These are phyloP conservation scores for Rhizopogon rudus DNA, from an alignment of 768 basidiomycete species.

Conservation along the genomic window DNA sequence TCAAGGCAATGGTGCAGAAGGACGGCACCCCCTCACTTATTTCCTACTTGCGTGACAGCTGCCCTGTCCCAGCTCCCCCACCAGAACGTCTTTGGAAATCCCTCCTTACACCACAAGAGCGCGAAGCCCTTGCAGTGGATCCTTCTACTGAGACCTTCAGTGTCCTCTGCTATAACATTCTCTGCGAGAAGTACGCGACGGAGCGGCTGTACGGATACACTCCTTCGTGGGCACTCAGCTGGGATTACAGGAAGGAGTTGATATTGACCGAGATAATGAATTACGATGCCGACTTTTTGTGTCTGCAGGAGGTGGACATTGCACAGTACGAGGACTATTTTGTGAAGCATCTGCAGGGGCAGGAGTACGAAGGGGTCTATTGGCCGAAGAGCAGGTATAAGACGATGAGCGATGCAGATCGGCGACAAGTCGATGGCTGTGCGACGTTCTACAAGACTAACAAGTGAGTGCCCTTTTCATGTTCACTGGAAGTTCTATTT, in stretches of 20 bases:
- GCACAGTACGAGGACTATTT: constrained; percentile 93
- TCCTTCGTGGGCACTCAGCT: constrained; percentile 92
- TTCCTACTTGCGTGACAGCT: constrained; percentile 88
- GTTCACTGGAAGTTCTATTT: not conserved
- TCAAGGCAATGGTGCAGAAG: constrained; percentile 84
- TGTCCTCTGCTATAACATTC: constrained; percentile 88
- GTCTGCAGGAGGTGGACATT: constrained; percentile 93
- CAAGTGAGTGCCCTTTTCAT: constrained; percentile 52
- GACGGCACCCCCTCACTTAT: constrained; percentile 92
- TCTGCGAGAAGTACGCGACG: constrained; percentile 89
- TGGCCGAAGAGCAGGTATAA: constrained; percentile 91
- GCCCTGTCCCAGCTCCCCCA: constrained; percentile 75
- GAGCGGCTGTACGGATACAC: constrained; percentile 92
- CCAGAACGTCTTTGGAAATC: constrained; percentile 77
- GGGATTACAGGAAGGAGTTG: constrained; percentile 88
- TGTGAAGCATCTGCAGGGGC: constrained; percentile 58
- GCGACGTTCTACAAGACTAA: constrained; percentile 91
- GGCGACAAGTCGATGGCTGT: constrained; percentile 90
- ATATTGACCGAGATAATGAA: constrained; percentile 82
- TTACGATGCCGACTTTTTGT: constrained; percentile 84
- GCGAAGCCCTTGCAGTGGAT: constrained; percentile 56
- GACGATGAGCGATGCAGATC: constrained; percentile 87
- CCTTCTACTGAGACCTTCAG: constrained; percentile 71
- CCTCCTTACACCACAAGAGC: constrained; percentile 53
- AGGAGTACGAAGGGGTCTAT: constrained; percentile 88